Evolutionary conservation across 2,329 filamentous ascomycete genomes (phyloP), one percentile per base, ranked within the genome.

Genomic region (Cylindrodendrum hubeiense): DNA sequence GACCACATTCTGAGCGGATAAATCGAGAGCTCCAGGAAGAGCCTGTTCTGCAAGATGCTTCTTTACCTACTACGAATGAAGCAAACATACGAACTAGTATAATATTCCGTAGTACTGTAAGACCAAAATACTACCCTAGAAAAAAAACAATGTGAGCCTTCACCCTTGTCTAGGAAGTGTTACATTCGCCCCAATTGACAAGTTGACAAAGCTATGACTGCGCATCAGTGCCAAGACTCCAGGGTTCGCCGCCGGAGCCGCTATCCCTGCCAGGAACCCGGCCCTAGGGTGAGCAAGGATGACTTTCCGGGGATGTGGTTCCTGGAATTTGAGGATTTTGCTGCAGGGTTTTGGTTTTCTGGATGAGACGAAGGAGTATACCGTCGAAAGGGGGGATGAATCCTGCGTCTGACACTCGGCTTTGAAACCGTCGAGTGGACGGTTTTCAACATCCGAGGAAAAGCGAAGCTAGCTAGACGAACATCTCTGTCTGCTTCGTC

Each of bases 221-320:
- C 9, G 39, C 39, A 34, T 44, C 37, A 22, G 13, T 15, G 53
- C 28, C 28, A 46, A 56, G 39, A 5, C 8, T 28, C 19, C 15
- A 56, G 41, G 53, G 41, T 33, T 30, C 47, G 26, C 46, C 46
- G 46, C n/a, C 10, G 22, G n/a, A 50, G 28, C 47, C 47, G 47
- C 5, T 10, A 21, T n/a, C 47, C 47, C n/a, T 50, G 28, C 10
- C 19, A n/a, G n/a, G n/a, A n/a, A n/a, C n/a, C n/a, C n/a, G 12
- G 24, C 13, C 4, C 44, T 9, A 13, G 15, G 44, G 6, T 17
- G 21, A 10, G 21, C 33, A 50, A 30, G 54, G 54, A 28, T 22
- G 3, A 22, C 15, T 30, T 58, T 33, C 53, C 54, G 30, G 54
- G 54, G 30, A 34, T 19, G 34, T 57, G 43, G 54, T 37, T 57